A percentile compares a stretch with the other conserved stretches of the same genome.
Evolutionary conservation across 139 green algal genomes (phyloP).

Genomic region (Pedinophyceae sp.): DNA sequence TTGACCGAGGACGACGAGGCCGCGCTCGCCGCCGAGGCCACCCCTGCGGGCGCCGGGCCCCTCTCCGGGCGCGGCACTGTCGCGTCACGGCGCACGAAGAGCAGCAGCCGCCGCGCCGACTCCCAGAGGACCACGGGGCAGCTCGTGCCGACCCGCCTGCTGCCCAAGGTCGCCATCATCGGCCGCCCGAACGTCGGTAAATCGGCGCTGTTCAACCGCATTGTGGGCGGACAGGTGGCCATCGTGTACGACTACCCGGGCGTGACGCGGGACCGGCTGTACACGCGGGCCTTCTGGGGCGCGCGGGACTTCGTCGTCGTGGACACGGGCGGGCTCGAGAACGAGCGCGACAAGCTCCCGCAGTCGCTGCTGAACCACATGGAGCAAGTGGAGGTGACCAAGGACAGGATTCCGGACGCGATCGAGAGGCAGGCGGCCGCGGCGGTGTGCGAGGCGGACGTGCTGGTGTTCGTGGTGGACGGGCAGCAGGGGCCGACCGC

Average conservation of each 20-base stretch:
- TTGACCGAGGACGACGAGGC: too few relatives aligned
- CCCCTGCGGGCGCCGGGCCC: too few relatives aligned
- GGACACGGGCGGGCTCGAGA: conserved; percentile 71
- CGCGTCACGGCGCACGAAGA: too few relatives aligned
- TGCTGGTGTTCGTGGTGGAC: conserved; percentile 75
- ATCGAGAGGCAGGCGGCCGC: conserved; percentile 81
- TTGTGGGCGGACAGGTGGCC: conserved; percentile 54
- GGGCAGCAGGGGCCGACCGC: conserved; percentile 65
- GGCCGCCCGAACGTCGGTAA: conserved; percentile 92
- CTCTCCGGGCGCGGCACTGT: too few relatives aligned
- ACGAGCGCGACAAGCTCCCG: conserved; percentile 44
- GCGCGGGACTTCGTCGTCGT: conserved; percentile 80
- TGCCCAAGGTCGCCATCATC: neutral
- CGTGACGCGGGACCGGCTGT: conserved; percentile 81
- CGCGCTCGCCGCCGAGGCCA: too few relatives aligned
- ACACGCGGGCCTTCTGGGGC: conserved; percentile 75
- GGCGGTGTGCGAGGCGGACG: conserved; percentile 72
- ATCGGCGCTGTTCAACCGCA: conserved; percentile 88
- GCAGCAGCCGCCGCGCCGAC: too few relatives aligned
- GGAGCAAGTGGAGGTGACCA: conserved; percentile 11
- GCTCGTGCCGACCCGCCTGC: neutral
- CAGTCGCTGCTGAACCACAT: conserved; percentile 2
- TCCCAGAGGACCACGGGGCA: too few relatives aligned
- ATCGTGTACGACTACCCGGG: conserved; percentile 93
- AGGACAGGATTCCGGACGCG: conserved; percentile 17